Evolutionary conservation across 73 alveolate genomes (phyloP).

Genomic region (Paramecium octaurelia): DNA sequence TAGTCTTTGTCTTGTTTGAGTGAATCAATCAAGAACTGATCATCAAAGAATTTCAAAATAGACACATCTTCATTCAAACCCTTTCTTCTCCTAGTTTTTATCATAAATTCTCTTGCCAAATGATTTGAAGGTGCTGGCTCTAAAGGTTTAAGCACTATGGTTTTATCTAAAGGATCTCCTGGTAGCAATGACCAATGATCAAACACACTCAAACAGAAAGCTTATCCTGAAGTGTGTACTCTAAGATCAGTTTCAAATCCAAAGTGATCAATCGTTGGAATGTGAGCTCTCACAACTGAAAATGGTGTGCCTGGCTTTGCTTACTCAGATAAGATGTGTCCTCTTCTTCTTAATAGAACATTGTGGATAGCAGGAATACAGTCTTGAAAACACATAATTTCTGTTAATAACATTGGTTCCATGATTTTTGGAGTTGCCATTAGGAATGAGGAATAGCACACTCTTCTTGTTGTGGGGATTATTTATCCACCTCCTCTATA

Average conservation of each 20-base stretch:
- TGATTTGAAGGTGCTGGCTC: conserved; percentile 97
- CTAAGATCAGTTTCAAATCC: conserved; percentile 99
- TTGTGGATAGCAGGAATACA: conserved; percentile 94
- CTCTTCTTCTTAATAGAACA: conserved; percentile 95
- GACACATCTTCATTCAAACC: conserved; percentile 83
- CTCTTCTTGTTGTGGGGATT: conserved; percentile 98
- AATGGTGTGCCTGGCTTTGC: conserved; percentile 92
- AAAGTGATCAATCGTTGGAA: conserved; percentile 99
- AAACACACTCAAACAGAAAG: conserved; percentile 92
- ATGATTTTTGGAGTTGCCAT: conserved; percentile 97
- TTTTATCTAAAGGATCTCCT: conserved; percentile 98
- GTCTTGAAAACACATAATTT: conserved; percentile 96
- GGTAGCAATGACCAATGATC: conserved; percentile 94
- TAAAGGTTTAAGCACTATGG: conserved; percentile 81
- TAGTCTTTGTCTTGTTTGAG: conserved; percentile 80
- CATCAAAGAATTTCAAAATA: conserved; percentile 89
- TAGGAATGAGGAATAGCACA: conserved; percentile 94
- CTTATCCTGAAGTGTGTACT: conserved; percentile 93
- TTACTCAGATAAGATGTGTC: conserved; percentile 77
- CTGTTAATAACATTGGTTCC: conserved; percentile 97
- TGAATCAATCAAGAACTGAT: conserved; percentile 73
- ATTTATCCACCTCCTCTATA: conserved; percentile 97
- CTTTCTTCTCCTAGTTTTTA: conserved; percentile 98
- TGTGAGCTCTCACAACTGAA: conserved; percentile 82
- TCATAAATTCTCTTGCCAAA: conserved; percentile 98